These are phyloP conservation scores for Macaranga tanarius DNA, from an alignment of 441 rosid species.

Conservation along the genomic window DNA sequence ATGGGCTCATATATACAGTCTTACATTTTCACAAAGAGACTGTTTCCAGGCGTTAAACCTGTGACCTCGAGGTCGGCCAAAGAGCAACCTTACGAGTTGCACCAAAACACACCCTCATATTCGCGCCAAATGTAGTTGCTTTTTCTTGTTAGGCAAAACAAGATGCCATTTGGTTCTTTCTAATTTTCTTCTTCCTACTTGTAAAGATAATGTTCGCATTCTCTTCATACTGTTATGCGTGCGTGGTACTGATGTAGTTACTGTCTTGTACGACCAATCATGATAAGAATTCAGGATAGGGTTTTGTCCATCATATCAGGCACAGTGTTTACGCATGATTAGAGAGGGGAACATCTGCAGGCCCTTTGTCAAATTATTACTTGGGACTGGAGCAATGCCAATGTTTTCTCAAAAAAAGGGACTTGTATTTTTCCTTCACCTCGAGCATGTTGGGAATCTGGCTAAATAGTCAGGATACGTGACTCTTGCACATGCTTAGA, in stretches of 20 bases:
- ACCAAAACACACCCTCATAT: too few relatives aligned
- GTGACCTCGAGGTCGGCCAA: too few relatives aligned
- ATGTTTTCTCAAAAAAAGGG: background rate
- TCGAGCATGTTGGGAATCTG: background rate
- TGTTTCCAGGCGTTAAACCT: too few relatives aligned
- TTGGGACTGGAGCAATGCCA: background rate
- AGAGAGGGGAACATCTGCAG: background rate
- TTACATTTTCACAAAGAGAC: too few relatives aligned
- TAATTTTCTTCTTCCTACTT: background rate
- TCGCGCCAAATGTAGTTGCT: background rate
- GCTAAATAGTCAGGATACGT: background rate
- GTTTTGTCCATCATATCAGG: slow-evolving; percentile 1
- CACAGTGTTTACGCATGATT: background rate
- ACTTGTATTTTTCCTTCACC: background rate
- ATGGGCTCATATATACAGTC: too few relatives aligned
- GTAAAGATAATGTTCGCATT: slow-evolving; percentile 7
- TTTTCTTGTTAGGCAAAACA: background rate
- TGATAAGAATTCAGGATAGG: slow-evolving; percentile 5
- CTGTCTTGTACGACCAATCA: background rate
- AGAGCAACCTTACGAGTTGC: too few relatives aligned
- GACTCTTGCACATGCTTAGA: background rate
- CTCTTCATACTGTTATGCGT: background rate
- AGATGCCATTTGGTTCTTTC: slow-evolving; percentile 6
- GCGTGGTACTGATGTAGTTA: background rate
- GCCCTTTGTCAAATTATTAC: background rate